Evolutionary conservation across 371 early-diverging fungal species (phyloP), one percentile per base, ranked within the genome.

Genomic region (Parasitella parasitica): DNA sequence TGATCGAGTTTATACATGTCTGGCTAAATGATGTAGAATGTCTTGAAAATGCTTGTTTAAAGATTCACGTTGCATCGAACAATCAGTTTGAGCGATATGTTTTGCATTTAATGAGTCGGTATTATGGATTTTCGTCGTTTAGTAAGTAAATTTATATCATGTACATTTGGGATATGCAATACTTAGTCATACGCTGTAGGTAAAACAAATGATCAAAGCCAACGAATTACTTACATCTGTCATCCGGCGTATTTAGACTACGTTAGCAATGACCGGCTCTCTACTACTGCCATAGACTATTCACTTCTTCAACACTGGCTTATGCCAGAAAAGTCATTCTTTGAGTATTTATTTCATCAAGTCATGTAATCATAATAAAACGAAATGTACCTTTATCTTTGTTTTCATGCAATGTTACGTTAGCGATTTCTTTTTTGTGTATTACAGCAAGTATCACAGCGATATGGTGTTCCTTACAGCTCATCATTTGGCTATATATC

Each of bases 21-120:
- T 64, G 59, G 65, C n/a, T 62, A 41, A 35, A 61, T n/a, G 38
- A 46, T 52, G 34, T 38, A 16, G 28, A 61, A 18, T 18, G 36
- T 22, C 41, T 57, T 7, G 51, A 52, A 11, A 51, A 66, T 9
- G 70, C 54, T 6, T 56, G 50, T 26, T 43, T 67, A 41, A 28
- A 61, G 41, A 20, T 74, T 11, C 55, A 66, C 13, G 67, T 67
- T 54, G 70, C 53, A 9, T 69, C 69, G n/a, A 58, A 64, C 15
- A 64, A 71, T 28, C 54, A 60, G 27, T 75, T 71, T 63, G 63
- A 61, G 35, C 59, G 75, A 16, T 75, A 63, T 28, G 54, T 71
- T 13, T 27, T 71, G 11, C 75, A 75, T 50, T 41, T 66, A 3
- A 69, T 75, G 63, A 64, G 70, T 54, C 60, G 59, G 20, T 75